Evolutionary conservation across 495 filamentous ascomycete species (phyloP).

Genomic region (Physcia stellaris): DNA sequence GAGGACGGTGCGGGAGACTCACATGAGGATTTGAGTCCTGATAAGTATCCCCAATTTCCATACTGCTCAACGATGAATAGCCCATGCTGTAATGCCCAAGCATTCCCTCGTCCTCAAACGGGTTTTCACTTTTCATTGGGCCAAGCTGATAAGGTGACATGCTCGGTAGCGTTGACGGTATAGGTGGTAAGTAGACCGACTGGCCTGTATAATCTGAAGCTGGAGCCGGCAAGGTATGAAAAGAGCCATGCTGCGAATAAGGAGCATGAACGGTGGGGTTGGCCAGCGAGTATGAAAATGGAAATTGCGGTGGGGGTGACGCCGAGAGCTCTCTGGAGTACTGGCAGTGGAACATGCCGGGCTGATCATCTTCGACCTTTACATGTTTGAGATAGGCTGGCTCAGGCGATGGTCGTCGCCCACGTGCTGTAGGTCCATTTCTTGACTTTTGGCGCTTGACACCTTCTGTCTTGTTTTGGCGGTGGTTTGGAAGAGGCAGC

Average conservation of each 20-base stretch:
- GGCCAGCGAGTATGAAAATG: slow-evolving; percentile 54
- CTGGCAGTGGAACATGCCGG: slow-evolving; percentile 48
- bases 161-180: slow-evolving; percentile 51
- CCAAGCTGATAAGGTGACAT: slow-evolving; percentile 47
- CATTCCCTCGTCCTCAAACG: slow-evolving; percentile 46
- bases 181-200: slow-evolving; percentile 46
- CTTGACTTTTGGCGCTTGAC: slow-evolving; percentile 35
- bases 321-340: slow-evolving; percentile 57
- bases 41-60: slow-evolving; percentile 56
- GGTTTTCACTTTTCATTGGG: slow-evolving; percentile 45
- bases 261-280: slow-evolving; percentile 51
- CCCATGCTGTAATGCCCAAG: slow-evolving; percentile 66
- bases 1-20: slow-evolving; percentile 28
- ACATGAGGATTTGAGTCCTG: slow-evolving; percentile 54
- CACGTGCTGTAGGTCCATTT: slow-evolving; percentile 31
- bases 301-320: slow-evolving; percentile 57
- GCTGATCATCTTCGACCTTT: slow-evolving; percentile 29
- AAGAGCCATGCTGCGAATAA: slow-evolving; percentile 49
- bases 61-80: slow-evolving; percentile 58
- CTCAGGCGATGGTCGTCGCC: slow-evolving; percentile 25
- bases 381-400: slow-evolving; percentile 30
- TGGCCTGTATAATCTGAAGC: slow-evolving; percentile 46
- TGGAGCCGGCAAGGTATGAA: slow-evolving; percentile 45
- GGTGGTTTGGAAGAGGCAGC: slow-evolving; percentile 13
- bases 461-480: slow-evolving; percentile 27